Evolutionary conservation across 202 grass and related monocot species (phyloP).

Genomic region (Carex arenaria): DNA sequence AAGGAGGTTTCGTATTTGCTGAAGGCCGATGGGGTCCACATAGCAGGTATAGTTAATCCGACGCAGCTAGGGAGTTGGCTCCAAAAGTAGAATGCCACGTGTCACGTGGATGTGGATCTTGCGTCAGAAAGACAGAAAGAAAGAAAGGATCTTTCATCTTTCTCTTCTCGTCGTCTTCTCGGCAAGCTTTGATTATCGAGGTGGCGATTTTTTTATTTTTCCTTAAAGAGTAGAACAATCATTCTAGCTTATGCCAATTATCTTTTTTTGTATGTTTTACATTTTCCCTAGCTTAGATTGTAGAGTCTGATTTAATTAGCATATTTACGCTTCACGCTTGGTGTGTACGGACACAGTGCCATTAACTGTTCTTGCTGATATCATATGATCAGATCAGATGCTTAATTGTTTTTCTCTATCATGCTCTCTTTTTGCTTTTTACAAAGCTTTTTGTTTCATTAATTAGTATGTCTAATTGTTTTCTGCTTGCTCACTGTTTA

Average conservation of each 20-base stretch:
- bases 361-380: slow-evolving; percentile 3
- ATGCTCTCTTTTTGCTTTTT: not conserved
- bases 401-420: not conserved
- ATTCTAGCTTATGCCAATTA: not conserved
- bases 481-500: not conserved
- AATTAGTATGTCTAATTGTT: not conserved
- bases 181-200: slow-evolving; percentile 8
- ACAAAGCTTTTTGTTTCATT: not conserved
- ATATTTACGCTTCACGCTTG: not conserved
- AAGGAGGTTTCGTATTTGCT: slow-evolving; percentile 50
- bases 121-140: not conserved
- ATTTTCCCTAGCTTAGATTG: not conserved
- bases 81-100: slow-evolving; percentile 27
- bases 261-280: not conserved
- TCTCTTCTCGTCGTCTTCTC: not conserved
- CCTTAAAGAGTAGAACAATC: not conserved
- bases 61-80: slow-evolving; percentile 72
- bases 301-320: not conserved
- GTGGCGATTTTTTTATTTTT: not conserved
- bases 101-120: not conserved
- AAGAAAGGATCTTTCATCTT: not conserved
- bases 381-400: not conserved
- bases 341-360: not conserved
- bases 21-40: slow-evolving; percentile 46
- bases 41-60: slow-evolving; percentile 79